Base-by-base conservation (phyloP, 164 flowering plant species). In the Platanus orientalis region DNA sequence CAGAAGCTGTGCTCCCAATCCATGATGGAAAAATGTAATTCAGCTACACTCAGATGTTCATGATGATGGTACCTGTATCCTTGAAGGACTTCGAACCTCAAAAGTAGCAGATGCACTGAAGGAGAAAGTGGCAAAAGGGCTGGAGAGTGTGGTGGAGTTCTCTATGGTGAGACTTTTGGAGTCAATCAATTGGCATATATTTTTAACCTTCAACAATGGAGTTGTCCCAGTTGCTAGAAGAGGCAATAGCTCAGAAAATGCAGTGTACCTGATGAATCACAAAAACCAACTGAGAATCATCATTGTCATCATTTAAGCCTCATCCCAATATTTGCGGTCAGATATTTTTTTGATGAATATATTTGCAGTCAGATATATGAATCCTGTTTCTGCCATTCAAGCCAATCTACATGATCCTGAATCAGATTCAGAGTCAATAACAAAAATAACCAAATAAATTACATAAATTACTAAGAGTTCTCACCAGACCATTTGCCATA, bases 191-290 rank as follows among this genome's bases (percentile, higher is more conserved):
- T 94, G 99, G 69, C 67, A 26, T 61, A 94, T 94, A 63, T 58
- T 75, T 50, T 87, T 72, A 62, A 94, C 88, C 68, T 89, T 88
- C 73, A 94, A 54, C 61, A 84, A 72, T 7, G 99, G 96, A 21
- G 70, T 69, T 39, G 76, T 55, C 25, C 96, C 92, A 16, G 73
- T 79, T 51, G 97, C 99, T 62, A 94, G 75, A 58, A 94, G 92
- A 54, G 99, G 99, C 81, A 91, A 71, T 61, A 94, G 81, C 84
- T 94, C 99, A 20, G 99, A 94, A 76, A 80, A 91, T 70, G 97
- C 96, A 20, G 99, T 94, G 69, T 89, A 94, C 84, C 99, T 94
- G 75, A 67, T 54, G 21, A 44, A 55, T 40, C 7, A 30, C 30
- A 64, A 64, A 39, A 24, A 36, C 10, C 40, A 39, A 50, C 49